Evolutionary conservation across 139 green algal genomes (phyloP).

Genomic region (Chlamydomonas schloesseri): DNA sequence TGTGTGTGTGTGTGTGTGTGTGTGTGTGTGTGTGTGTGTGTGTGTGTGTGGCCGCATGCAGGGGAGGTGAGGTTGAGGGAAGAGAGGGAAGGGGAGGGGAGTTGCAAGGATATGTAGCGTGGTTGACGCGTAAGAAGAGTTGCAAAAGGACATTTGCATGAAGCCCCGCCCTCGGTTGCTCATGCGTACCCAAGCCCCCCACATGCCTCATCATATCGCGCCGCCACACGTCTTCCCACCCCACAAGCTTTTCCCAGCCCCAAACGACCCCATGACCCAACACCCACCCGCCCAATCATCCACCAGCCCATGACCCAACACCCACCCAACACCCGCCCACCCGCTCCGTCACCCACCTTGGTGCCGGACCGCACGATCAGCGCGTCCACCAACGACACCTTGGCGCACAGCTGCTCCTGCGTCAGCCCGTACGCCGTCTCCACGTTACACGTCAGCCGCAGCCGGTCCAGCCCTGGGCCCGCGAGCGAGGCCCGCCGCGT

Average conservation of each 20-base stretch:
- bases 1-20: no score
- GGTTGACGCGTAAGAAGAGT: not conserved
- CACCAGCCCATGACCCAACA: not conserved
- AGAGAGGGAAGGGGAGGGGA: not conserved
- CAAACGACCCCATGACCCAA: no score
- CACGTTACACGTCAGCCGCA: constrained; percentile 80
- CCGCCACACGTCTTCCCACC: no score
- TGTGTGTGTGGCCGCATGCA: no score
- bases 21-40: no score
- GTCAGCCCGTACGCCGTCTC: constrained; percentile 79
- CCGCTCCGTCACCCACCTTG: constrained; percentile 69
- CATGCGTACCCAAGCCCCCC: no score
- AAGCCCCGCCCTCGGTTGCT: no score
- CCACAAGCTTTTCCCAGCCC: no score
- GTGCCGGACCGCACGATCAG: constrained; percentile 94
- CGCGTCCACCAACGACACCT: constrained; percentile 82
- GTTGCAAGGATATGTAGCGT: not conserved
- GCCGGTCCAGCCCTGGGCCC: constrained; percentile 80
- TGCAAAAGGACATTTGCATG: no score
- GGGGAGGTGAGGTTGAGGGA: not conserved
- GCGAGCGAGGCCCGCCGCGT: not conserved
- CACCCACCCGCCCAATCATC: not conserved
- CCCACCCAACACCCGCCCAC: not conserved
- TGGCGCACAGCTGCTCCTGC: constrained; percentile 82
- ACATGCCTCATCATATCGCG: no score